These are phyloP conservation scores for Fermentozyma sake DNA, from an alignment of 1,139 yeast species.

Conservation along the genomic window DNA sequence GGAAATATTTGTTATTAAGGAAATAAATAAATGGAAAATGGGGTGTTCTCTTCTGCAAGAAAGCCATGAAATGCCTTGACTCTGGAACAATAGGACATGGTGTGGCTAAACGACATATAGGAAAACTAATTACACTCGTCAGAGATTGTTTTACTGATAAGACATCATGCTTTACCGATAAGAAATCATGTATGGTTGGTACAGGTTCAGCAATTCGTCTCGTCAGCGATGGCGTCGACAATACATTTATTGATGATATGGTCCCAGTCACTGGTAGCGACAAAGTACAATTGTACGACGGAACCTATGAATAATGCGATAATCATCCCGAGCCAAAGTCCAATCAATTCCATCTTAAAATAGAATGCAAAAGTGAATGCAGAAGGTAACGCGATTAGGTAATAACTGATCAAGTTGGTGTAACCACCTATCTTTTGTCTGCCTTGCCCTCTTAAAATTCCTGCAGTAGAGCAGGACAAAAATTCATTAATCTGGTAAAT, in stretches of 20 bases:
- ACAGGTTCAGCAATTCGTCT: too few relatives aligned
- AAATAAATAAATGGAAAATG: too few relatives aligned
- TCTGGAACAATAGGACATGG: too few relatives aligned
- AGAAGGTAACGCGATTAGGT: slow-evolving; percentile 54
- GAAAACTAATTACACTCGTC: too few relatives aligned
- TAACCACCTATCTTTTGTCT: slow-evolving; percentile 63
- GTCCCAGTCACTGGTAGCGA: slow-evolving; percentile 54
- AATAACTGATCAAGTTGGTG: slow-evolving; percentile 53
- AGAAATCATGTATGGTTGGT: too few relatives aligned
- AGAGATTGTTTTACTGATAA: too few relatives aligned
- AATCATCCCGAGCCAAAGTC: slow-evolving; percentile 63
- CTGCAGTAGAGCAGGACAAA: slow-evolving; percentile 52
- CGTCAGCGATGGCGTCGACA: slow-evolving; percentile 37
- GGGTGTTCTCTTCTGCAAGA: too few relatives aligned
- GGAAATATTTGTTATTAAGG: too few relatives aligned
- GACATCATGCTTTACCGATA: too few relatives aligned
- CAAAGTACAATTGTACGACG: slow-evolving; percentile 41
- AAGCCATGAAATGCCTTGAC: too few relatives aligned
- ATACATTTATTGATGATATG: slow-evolving; percentile 40
- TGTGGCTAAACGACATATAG: too few relatives aligned
- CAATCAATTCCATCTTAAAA: slow-evolving; percentile 40
- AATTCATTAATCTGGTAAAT: slow-evolving; percentile 57
- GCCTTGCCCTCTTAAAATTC: slow-evolving; percentile 64
- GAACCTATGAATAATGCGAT: slow-evolving; percentile 49
- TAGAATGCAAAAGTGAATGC: slow-evolving; percentile 53